Conservation (phyloP, 176 grass and related monocot species). For the Cenchrus fungigraminus region DNA sequence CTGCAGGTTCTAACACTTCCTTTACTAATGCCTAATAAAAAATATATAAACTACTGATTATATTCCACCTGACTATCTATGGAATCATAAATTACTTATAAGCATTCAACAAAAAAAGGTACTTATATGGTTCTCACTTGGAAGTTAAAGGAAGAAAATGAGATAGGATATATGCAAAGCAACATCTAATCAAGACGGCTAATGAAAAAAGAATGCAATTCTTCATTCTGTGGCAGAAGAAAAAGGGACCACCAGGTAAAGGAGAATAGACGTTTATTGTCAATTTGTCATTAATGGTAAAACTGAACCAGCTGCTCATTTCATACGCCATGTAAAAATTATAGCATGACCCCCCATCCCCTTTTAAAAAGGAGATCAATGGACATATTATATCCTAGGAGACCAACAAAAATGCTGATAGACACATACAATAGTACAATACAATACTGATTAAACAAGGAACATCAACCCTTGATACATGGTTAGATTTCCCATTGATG, state of each 20-base stretch:
- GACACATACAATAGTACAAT: background rate
- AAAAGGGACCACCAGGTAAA: slow-evolving; percentile 24
- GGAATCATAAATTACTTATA: background rate
- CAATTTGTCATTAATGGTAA: background rate
- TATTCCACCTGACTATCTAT: slow-evolving; percentile 1
- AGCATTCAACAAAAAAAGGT: background rate
- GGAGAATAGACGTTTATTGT: background rate
- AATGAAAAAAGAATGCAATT: background rate
- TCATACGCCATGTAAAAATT: background rate
- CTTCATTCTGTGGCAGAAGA: background rate
- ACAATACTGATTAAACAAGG: background rate
- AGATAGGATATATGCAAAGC: background rate
- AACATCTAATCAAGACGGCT: slow-evolving; percentile 20
- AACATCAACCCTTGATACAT: background rate
- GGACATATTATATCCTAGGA: slow-evolving; percentile 25
- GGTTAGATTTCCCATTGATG: slow-evolving; percentile 12
- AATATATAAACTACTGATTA: slow-evolving; percentile 19
- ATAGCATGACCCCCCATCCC: background rate
- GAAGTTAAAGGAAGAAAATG: slow-evolving; percentile 20
- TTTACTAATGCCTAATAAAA: slow-evolving; percentile 4
- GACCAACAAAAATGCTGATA: background rate
- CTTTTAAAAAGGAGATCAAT: too few relatives aligned
- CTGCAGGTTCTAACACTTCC: slow-evolving; percentile 1
- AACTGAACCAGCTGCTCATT: background rate
- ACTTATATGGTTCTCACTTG: background rate